phyloP scores from a whole-genome alignment of 257 asterid genomes.

The Craterostigma plantagineum region DNA sequence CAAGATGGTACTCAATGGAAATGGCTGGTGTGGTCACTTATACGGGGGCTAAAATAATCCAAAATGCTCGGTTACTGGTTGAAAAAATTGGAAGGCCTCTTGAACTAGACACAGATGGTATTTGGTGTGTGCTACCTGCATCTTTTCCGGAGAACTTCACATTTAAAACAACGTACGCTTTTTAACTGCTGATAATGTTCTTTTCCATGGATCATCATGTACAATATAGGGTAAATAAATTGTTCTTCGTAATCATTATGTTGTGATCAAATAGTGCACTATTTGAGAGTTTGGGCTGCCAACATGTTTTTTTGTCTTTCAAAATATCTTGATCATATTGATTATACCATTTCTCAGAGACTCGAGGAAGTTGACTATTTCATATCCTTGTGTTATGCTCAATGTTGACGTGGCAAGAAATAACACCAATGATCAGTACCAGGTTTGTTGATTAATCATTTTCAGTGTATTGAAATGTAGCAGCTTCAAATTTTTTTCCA shows the following conservation, averaged over 20 bases:
- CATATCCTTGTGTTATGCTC: slow-evolving; percentile 99
- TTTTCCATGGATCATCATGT: slow-evolving; percentile 5
- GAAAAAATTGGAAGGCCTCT: slow-evolving; percentile 97
- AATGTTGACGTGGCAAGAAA: slow-evolving; percentile 94
- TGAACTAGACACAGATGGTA: slow-evolving; percentile 97
- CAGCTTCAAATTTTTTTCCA: neutral
- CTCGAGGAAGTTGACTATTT: slow-evolving; percentile 70
- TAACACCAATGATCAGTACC: slow-evolving; percentile 95
- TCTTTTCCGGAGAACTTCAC: slow-evolving; percentile 96
- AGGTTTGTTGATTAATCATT: slow-evolving; percentile 29
- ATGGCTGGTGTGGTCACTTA: slow-evolving; percentile 99
- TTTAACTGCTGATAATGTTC: slow-evolving; percentile 9
- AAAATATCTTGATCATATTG: slow-evolving; percentile 11
- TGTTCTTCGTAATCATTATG: too few relatives aligned
- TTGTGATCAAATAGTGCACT: neutral
- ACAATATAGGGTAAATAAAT: neutral
- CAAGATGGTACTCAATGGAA: slow-evolving; percentile 99
- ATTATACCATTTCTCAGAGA: slow-evolving; percentile 37
- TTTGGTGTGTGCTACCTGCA: slow-evolving; percentile 90
- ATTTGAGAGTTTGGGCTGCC: slow-evolving; percentile 8
- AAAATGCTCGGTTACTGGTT: slow-evolving; percentile 91
- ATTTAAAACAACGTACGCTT: slow-evolving; percentile 58
- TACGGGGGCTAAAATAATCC: slow-evolving; percentile 96
- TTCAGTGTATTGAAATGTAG: neutral
- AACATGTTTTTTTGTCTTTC: slow-evolving; percentile 7